A percentile compares a stretch with the other conserved stretches of the same genome.
Conservation (phyloP, 495 filamentous ascomycete species). For the Pyronema domesticum region DNA sequence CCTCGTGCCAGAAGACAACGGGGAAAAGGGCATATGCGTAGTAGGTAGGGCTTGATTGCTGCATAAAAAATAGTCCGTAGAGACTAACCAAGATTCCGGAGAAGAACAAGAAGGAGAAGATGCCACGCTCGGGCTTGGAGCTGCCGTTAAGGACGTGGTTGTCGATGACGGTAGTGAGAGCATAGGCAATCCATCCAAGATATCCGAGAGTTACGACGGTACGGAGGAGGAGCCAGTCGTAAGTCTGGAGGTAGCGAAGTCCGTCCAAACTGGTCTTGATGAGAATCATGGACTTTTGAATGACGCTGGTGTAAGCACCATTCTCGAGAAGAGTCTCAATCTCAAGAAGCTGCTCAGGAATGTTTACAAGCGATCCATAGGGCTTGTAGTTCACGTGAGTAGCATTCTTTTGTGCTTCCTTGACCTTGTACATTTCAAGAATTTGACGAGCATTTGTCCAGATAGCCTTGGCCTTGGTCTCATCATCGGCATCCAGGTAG, state of each 20-base stretch:
- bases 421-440: conserved; percentile 90
- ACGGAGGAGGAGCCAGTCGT: conserved; percentile 94
- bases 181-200: conserved; percentile 90
- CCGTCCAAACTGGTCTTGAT: conserved; percentile 65
- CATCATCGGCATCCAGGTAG: conserved; percentile 51
- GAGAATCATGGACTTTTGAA: conserved; percentile 53
- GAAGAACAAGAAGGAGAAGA: conserved; percentile 46
- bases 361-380: conserved; percentile 42
- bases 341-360: conserved; percentile 46
- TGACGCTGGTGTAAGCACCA: conserved; percentile 53
- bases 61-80: conserved; percentile 61
- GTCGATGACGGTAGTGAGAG: conserved; percentile 79
- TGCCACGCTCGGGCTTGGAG: conserved; percentile 45
- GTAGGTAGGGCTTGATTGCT: conserved; percentile 66
- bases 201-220: conserved; percentile 89
- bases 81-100: conserved; percentile 54
- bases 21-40: conserved; percentile 89
- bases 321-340: conserved; percentile 50
- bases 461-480: conserved; percentile 68
- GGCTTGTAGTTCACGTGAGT: conserved; percentile 61
- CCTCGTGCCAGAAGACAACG: conserved; percentile 90
- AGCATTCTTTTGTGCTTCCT: conserved; percentile 67
- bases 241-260: conserved; percentile 83
- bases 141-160: conserved; percentile 67
- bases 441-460: conserved; percentile 77